phyloP scores from a whole-genome alignment of 176 grass and related monocot genomes.

The Olyra latifolia region DNA sequence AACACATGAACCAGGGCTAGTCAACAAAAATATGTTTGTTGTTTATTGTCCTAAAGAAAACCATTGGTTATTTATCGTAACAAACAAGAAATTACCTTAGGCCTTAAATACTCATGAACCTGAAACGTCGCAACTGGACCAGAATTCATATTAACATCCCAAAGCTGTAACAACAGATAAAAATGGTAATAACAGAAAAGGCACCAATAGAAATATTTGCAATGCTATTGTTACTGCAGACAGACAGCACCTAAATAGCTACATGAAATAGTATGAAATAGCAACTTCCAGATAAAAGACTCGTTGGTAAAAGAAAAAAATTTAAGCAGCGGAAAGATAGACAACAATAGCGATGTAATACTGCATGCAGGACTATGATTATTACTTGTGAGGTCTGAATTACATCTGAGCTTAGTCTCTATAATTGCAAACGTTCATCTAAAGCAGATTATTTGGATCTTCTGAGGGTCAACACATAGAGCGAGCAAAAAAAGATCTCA shows the following conservation, averaged over 20 bases:
- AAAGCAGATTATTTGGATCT: slow-evolving; percentile 3
- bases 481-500: not conserved
- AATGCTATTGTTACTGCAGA: not conserved
- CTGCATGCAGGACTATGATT: not conserved
- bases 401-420: not conserved
- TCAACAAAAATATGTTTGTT: slow-evolving; percentile 5
- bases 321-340: not conserved
- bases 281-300: not conserved
- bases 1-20: slow-evolving; percentile 30
- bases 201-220: not conserved
- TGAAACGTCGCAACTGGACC: slow-evolving; percentile 86
- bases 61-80: slow-evolving; percentile 28
- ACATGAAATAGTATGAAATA: slow-evolving; percentile 13
- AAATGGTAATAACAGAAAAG: slow-evolving; percentile 23
- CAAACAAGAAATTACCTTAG: slow-evolving; percentile 73
- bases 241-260: not conserved
- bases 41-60: slow-evolving; percentile 8
- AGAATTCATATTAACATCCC: slow-evolving; percentile 96
- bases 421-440: not conserved
- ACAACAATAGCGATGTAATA: not conserved
- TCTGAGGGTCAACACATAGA: not conserved
- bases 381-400: not conserved
- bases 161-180: slow-evolving; percentile 63
- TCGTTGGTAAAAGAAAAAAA: slow-evolving; percentile 7
- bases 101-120: slow-evolving; percentile 95